A percentile compares a stretch with the other conserved stretches of the same genome.
phyloP scores from a whole-genome alignment of 495 filamentous ascomycete species.

The Friedmanniomyces endolithicus region DNA sequence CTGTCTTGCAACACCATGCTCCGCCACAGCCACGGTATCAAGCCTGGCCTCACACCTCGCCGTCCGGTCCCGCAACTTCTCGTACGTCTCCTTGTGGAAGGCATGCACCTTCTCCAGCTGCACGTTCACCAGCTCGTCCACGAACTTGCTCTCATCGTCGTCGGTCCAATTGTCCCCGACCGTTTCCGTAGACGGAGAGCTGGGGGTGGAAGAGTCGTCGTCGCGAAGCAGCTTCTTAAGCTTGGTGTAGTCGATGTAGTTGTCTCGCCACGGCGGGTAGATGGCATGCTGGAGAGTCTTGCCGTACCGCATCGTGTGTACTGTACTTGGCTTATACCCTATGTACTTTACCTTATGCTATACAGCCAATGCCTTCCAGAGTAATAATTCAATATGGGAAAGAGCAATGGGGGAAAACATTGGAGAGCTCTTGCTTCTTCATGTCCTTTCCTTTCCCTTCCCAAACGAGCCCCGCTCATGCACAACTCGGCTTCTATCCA shows the following conservation, averaged over 20 bases:
- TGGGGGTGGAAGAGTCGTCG: conserved; percentile 45
- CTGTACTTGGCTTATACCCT: no score
- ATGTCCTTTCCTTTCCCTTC: no score
- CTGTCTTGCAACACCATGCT: conserved; percentile 45
- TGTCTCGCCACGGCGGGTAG: conserved; percentile 78
- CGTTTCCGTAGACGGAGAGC: conserved; percentile 31
- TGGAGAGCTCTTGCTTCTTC: neutral
- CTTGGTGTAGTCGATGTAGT: conserved; percentile 91
- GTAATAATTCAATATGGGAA: no score
- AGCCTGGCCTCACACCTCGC: conserved; percentile 49
- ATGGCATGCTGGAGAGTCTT: conserved; percentile 66
- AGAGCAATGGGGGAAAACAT: neutral
- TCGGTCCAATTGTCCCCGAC: conserved; percentile 65
- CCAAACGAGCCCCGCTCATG: no score
- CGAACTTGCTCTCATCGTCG: conserved; percentile 85
- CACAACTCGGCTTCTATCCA: no score
- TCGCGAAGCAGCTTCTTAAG: conserved; percentile 82
- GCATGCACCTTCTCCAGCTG: conserved; percentile 90
- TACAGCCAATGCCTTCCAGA: no score
- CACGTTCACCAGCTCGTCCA: conserved; percentile 84
- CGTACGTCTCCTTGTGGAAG: conserved; percentile 69
- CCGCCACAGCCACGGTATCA: conserved; percentile 31
- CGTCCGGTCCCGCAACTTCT: conserved; percentile 56
- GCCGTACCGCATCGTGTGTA: conserved; percentile 95
- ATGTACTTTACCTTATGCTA: neutral